Base-by-base conservation (phyloP, 2,329 filamentous ascomycete genomes). In the Aspergillus sp. region DNA sequence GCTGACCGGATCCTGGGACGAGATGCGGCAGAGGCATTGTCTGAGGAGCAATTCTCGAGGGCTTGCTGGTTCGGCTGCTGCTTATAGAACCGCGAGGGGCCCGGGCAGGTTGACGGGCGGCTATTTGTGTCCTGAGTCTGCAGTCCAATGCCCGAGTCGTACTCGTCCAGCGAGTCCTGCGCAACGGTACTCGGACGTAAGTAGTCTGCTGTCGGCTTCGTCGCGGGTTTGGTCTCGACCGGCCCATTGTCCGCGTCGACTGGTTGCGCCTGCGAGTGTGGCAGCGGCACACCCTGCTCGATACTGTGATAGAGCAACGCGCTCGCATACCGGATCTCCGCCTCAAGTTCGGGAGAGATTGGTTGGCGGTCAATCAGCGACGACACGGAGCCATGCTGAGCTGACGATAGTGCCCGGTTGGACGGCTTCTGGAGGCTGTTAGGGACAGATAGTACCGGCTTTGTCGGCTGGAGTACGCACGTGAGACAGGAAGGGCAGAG, bases 291-390 rank as follows among this genome's bases (percentile, higher is more conserved):
- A 5, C 44, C 50, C 32, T 43, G 48, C 26, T 54, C 51, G 36
- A 54, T 53, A 29, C 34, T 51, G 40, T 52, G 50, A 31, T 47
- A 48, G 15, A 52, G 55, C 31, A 53, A 44, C 14, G 46, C 47
- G 34, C 61, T 64, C 11, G 58, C 43, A 29, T 55, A 45, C 36
- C 53, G 51, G 20, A 64, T 36, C 27, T 62, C 47, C 2, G 41
- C 48, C 33, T 61, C 58, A 4, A 61, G 30, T 14, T 55, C 48
- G 5, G 48, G 45, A 2, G 48, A 40, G 10, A 64, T 45, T 2
- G 48, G 33, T 37, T 53, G 59, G 15, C 60, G 53, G 8, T 52
- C 43, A 13, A 61, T 52, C 14, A 60, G 35, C 3, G 55, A 50
- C 2, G 57, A 55, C 3, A n/a, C n/a, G n/a, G n/a, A n/a, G n/a